Evolutionary conservation across 768 basidiomycete species (phyloP), one percentile per base, ranked within the genome.

Genomic region (Flagelloscypha sp.): DNA sequence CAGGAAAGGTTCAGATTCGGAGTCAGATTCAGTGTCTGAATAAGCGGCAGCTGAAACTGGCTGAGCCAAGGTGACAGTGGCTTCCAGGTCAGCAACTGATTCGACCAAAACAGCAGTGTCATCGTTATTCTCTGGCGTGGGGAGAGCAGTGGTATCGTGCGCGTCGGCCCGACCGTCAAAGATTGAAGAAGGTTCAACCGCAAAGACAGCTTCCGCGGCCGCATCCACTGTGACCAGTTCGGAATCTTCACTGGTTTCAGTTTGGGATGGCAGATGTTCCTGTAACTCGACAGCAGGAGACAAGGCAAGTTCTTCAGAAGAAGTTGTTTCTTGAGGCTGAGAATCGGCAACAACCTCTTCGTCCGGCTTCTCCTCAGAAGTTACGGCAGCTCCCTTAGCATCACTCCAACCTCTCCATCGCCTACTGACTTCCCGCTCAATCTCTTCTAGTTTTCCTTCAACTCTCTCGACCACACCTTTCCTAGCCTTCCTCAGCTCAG

Each of bases 381-480:
- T 23, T 5, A 13, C 18, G 4, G 6, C 37, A 17, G 24, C 33
- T 39, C 43, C 35, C 54, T 50, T 27, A 37, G 27, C 35, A 51
- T 50, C 43, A 50, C 52, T 1, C 52, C 47, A 15, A 47, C 36
- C 30, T 41, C 56, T 62, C 51, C 58, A 64, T 24, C 59, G 53
- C 24, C 55, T 61, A 45, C 66, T 63, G n/a, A 79, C 64, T 24
- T 62, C 58, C 38, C 51, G 48, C 47, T 76, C 77, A 18, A 80
- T 41, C 27, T 62, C 62, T 42, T 69, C 70, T 28, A 84, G 48
- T 25, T 73, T 80, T 17, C 50, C 47, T 61, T 80, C 82, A 11
- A 84, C 70, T 33, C 46, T 49, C 10, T 45, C 49, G 11, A 83
- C 82, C 7, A 76, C 61, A 29, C 63, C 63, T 56, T 74, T 80